These are phyloP conservation scores for Termitomyces eurrhizus DNA, from an alignment of 768 basidiomycete species.

Conservation along the genomic window DNA sequence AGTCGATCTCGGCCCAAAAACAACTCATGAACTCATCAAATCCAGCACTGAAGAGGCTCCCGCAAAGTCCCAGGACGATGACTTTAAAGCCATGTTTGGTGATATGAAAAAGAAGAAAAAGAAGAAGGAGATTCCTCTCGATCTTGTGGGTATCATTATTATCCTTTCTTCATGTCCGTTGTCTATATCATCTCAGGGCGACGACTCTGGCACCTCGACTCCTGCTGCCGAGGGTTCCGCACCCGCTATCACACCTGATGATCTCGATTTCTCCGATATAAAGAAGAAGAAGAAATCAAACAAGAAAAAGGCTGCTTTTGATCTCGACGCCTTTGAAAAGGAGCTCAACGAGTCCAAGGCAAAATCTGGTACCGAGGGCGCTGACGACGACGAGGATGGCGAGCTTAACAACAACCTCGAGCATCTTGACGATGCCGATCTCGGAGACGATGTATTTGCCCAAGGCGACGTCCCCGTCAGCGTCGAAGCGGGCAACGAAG, in stretches of 20 bases:
- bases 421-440: slow-evolving; percentile 74
- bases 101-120: slow-evolving; percentile 93
- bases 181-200: slow-evolving; percentile 38
- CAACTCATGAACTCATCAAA: slow-evolving; percentile 74
- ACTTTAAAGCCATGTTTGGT: slow-evolving; percentile 81
- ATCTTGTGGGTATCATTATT: slow-evolving; percentile 48
- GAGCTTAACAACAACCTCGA: slow-evolving; percentile 63
- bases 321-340: slow-evolving; percentile 93
- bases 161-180: not conserved
- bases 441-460: slow-evolving; percentile 88
- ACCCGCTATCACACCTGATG: slow-evolving; percentile 57
- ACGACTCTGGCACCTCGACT: slow-evolving; percentile 64
- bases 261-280: slow-evolving; percentile 91
- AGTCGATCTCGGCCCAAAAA: slow-evolving; percentile 74
- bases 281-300: slow-evolving; percentile 93
- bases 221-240: slow-evolving; percentile 41
- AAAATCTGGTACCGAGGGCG: slow-evolving; percentile 28
- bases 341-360: slow-evolving; percentile 73
- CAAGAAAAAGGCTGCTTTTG: slow-evolving; percentile 86
- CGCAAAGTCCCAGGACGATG: slow-evolving; percentile 60
- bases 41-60: slow-evolving; percentile 34
- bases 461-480: slow-evolving; percentile 52
- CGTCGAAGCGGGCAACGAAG: slow-evolving; percentile 73
- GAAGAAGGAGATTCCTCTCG: slow-evolving; percentile 86
- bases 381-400: slow-evolving; percentile 52